Evolutionary conservation across 495 filamentous ascomycete species (phyloP), one percentile per base, ranked within the genome.

Genomic region (Penicillium turbatum): DNA sequence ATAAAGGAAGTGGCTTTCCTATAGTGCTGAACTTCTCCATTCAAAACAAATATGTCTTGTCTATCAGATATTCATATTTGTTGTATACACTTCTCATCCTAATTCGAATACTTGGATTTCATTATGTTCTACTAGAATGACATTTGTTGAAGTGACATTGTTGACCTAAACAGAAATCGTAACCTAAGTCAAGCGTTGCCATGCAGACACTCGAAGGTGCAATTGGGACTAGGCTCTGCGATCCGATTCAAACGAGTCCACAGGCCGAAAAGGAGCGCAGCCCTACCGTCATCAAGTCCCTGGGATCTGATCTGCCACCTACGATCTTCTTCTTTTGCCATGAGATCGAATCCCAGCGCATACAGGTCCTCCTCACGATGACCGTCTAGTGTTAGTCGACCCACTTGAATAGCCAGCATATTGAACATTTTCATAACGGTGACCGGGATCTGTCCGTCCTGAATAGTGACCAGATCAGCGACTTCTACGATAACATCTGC

Each of bases 171-270:
- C 21, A n/a, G 10, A 41, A n/a, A 9, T 37, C 35, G 24, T 24
- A 44, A 29, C 1, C n/a, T 17, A 42, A 16, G 11, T 30, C 27
- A 30, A 30, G n/a, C 9, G 8, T 32, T 21, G 15, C 8, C 29
- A 32, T 4, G 4, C 42, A 21, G 29, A 17, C 42, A 43, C 13
- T 43, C 2, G 26, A 16, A 43, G 2, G 27, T 17, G 8, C 30
- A 32, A 17, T 15, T 6, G 2, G 30, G 43, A 24, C 11, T 15
- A 34, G 17, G 43, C 12, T 46, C 17, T 7, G 27, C 21, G 1
- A 21, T 34, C 6, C 43, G 43, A 34, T 32, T 46, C 43, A 46
- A 34, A 32, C 16, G 43, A 31, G 17, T 46, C 43, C 43, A 46
- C 27, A 46, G 5, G 29, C 12, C 17, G 7, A 46, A 32, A 13